These are phyloP conservation scores for Fagopyrum homotropicum DNA, from an alignment of 148 eudicot genomes.

Conservation along the genomic window DNA sequence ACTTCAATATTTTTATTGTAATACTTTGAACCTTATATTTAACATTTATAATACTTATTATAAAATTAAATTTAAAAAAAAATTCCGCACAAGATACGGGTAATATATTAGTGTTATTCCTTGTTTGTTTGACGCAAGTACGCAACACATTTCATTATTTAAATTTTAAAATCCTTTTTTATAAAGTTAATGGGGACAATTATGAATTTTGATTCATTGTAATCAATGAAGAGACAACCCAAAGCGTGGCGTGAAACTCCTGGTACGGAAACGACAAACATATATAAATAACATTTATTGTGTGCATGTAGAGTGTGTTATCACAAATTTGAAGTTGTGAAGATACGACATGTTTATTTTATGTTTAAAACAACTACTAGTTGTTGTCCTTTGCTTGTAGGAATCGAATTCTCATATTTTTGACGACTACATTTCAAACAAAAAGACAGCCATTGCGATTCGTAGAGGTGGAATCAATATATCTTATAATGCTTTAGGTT, in stretches of 20 bases:
- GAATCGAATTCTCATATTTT: background rate
- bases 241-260: background rate
- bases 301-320: no score
- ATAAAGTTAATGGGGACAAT: background rate
- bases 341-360: background rate
- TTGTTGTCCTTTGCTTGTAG: background rate
- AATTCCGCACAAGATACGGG: no score
- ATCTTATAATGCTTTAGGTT: no score
- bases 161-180: background rate
- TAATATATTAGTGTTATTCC: background rate
- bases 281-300: no score
- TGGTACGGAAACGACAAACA: background rate
- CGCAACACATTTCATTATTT: background rate
- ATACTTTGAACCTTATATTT: no score
- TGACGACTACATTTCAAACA: background rate
- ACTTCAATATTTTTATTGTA: no score
- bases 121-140: background rate
- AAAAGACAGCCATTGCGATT: background rate
- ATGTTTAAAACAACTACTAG: background rate
- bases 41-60: no score
- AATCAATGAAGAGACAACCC: background rate
- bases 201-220: no score
- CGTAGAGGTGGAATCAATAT: background rate
- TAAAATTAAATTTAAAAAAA: no score
- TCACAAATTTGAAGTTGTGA: background rate